Base-by-base conservation (phyloP, 805 yeast genomes). In the Saccharomycopsis oosterbeekiorum region DNA sequence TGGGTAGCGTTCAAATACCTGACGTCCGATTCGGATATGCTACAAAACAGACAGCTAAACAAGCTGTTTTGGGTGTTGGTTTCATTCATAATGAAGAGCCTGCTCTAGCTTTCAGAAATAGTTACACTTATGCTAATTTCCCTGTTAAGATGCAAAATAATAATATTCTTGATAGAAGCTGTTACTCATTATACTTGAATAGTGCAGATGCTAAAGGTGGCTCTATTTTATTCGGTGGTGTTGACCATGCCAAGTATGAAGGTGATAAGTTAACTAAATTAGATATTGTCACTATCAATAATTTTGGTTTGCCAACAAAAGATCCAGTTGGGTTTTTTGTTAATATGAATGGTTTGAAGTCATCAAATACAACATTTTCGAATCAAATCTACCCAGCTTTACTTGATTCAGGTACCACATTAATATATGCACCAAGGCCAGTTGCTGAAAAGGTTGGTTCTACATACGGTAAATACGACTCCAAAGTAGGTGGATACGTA, bases 221-320 rank as follows among this genome's bases (percentile, higher is more conserved):
- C 3, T 71, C 78, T n/a, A 74, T 87, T 21, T 70, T 87, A 57
- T 87, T 87, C 73, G 93, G 94, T 57, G 94, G 85, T 39, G 78
- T 84, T 34, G 93, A 87, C 68, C 80, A 79, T 62, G 79, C 82
- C 43, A 86, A 85, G 71, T 85, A 81, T 70, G 59, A 70, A 0
- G 90, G 85, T 21, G 65, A 89, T 19, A 65, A 70, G 36, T 70
- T 85, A 55, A 70, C 76, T 40, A 72, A 82, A 0, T 69, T 85
- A 9, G 85, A 86, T 34, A 66, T 83, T 50, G 74, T 82, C 62
- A 82, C 83, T 69, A 70, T 78, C 12, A 67, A 71, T 26, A 68
- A 66, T 40, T 36, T 66, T 24, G 60, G 47, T n/a, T 54, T 55
- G 9, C 55, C 66, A 0, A 79, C 84, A 4, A 74, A 80, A 41